Percentiles rank a stretch among this genome's conserved stretches.
Evolutionary conservation across 768 basidiomycete species (phyloP).

Genomic region (Termitomyces eurrhizus): DNA sequence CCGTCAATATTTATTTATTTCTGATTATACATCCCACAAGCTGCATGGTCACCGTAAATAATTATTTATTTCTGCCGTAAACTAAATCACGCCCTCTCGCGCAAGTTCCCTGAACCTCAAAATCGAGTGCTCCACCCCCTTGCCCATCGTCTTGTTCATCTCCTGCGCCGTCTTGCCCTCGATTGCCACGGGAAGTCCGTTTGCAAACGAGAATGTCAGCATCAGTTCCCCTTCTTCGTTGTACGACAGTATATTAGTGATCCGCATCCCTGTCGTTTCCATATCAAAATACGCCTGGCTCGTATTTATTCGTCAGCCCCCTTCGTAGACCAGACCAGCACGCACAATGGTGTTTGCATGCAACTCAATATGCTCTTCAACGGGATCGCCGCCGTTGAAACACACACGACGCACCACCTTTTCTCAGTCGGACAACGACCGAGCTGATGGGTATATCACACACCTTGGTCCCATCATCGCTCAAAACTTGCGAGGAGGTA

Average conservation of each 20-base stretch:
- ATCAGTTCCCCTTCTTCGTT: slow-evolving; percentile 19
- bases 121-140: slow-evolving; percentile 22
- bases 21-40: too few species aligned
- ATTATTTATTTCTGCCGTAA: too few species aligned
- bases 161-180: slow-evolving; percentile 8
- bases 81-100: slow-evolving; percentile 10
- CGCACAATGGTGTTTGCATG: slow-evolving; percentile 23
- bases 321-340: too few species aligned
- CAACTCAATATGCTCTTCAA: slow-evolving; percentile 19
- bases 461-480: slow-evolving; percentile 20
- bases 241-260: slow-evolving; percentile 24
- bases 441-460: background rate
- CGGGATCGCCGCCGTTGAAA: slow-evolving; percentile 13
- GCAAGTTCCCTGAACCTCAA: slow-evolving; percentile 21
- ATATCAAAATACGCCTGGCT: slow-evolving; percentile 24
- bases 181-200: slow-evolving; percentile 19
- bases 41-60: too few species aligned
- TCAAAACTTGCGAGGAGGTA: slow-evolving; percentile 17
- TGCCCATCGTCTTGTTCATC: slow-evolving; percentile 19
- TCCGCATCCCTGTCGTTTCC: slow-evolving; percentile 11
- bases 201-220: slow-evolving; percentile 25
- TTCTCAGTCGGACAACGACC: background rate
- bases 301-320: background rate
- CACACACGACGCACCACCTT: slow-evolving; percentile 17
- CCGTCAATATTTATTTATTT: background rate